A percentile compares a stretch with the other conserved stretches of the same genome.
Conservation (phyloP, 352 stramenopile species). For the Blastocystis sp. region DNA sequence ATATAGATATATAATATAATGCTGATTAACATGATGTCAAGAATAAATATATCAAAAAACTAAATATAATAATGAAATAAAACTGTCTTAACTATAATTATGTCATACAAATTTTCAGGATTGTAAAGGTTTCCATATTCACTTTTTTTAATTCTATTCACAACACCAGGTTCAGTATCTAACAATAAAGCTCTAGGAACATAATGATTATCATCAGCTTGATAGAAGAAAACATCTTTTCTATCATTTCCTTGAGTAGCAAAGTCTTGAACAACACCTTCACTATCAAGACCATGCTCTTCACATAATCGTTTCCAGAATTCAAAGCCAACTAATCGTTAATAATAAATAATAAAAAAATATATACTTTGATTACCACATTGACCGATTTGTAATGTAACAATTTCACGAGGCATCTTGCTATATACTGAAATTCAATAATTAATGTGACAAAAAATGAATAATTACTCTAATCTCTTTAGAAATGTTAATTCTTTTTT, state of each 20-base stretch:
- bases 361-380: conserved; percentile 84
- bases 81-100: conserved; percentile 38
- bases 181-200: conserved; percentile 85
- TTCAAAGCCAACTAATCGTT: conserved; percentile 69
- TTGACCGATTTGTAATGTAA: conserved; percentile 93
- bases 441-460: too few relatives aligned
- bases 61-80: background rate
- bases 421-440: too few relatives aligned
- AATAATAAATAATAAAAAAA: background rate
- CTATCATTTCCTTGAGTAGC: conserved; percentile 67
- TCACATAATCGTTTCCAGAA: conserved; percentile 98
- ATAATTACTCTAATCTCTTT: too few relatives aligned
- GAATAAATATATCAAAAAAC: too few relatives aligned
- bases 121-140: conserved; percentile 89
- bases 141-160: conserved; percentile 70
- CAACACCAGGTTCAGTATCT: conserved; percentile 80
- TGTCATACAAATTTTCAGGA: conserved; percentile 87
- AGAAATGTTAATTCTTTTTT: too few relatives aligned
- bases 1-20: background rate
- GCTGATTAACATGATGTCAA: too few relatives aligned
- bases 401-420: conserved; percentile 87
- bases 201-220: conserved; percentile 91
- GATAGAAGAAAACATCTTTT: conserved; percentile 99
- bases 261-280: conserved; percentile 80
- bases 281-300: conserved; percentile 87